These are phyloP conservation scores for Cyclocybe aegerita DNA, from an alignment of 768 basidiomycete genomes.

Conservation along the genomic window DNA sequence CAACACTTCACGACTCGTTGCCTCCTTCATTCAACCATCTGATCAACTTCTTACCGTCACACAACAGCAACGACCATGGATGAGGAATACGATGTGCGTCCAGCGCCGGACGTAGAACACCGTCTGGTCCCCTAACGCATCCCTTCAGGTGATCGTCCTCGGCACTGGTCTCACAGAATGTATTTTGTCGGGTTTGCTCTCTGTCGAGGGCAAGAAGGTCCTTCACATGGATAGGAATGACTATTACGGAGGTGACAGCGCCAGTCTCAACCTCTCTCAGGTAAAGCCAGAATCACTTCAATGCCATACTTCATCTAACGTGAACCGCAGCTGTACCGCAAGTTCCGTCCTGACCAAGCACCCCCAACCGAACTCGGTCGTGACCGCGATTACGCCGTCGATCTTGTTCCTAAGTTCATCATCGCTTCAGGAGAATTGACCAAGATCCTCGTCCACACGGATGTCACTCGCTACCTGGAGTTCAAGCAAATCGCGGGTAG, in stretches of 20 bases:
- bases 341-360: constrained; percentile 80
- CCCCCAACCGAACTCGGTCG: constrained; percentile 87
- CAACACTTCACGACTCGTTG: constrained; percentile 13
- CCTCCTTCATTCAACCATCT: constrained; percentile 13
- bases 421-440: constrained; percentile 97
- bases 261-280: constrained; percentile 96
- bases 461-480: constrained; percentile 97
- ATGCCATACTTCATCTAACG: constrained; percentile 8
- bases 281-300: constrained; percentile 34
- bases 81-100: constrained; percentile 93
- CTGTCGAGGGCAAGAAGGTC: constrained; percentile 99
- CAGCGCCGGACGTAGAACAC: constrained; percentile 14
- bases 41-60: constrained; percentile 22
- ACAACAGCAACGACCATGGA: constrained; percentile 64
- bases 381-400: constrained; percentile 97
- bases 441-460: constrained; percentile 97
- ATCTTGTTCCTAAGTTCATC: constrained; percentile 99
- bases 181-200: constrained; percentile 95
- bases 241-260: constrained; percentile 98
- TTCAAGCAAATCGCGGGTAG: constrained; percentile 99
- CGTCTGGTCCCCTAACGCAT: neutral
- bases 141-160: constrained; percentile 76
- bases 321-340: constrained; percentile 79
- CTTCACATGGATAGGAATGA: constrained; percentile 99
- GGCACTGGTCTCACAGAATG: constrained; percentile 99